Base-by-base conservation (phyloP, 2,329 filamentous ascomycete species). In the Pseudocercospora eumusae region DNA sequence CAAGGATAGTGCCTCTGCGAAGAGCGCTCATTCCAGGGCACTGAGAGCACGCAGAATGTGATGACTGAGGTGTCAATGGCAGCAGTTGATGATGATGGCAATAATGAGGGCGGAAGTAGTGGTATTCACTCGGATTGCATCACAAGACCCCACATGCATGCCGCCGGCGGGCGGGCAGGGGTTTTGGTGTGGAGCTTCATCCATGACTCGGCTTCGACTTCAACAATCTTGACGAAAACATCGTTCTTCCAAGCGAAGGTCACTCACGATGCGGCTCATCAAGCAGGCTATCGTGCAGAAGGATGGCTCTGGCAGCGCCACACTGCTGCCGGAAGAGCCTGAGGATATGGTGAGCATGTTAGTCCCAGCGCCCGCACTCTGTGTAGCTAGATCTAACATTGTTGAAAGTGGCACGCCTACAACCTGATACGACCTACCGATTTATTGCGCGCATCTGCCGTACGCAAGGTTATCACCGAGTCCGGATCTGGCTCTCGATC, bases 381-480 rank as follows among this genome's bases (percentile, higher is more conserved):
- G 42, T 36, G 27, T 52, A 8, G 13, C 56, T 20, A 56, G 31
- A n/a, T 45, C 62, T 66, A 56, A 66, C 36, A 42, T 7, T 49
- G 33, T 28, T 1, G 23, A 56, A 61, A 88, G 86, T 91, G 88
- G 88, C 88, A 90, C 73, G 85, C 86, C 66, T 90, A 88, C 80
- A 91, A 91, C 75, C 82, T 91, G 44, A 88, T 91, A 71, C 83
- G 86, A 59, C 82, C 86, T 4, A 79, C 78, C 64, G 88, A 91
- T 70, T 79, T 84, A 55, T 80, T 91, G 40, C 84, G 84, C 67
- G 88, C 87, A 62, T 84, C 83, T 60, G 87, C 88, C 33, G 79
- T 90, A 55, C 87, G 88, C 52, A 84, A 86, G 63, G 82, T 91
- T 4, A 83, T 83, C n/a, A 82, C 79, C 40, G 84, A 86, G 64